Evolutionary conservation across 2,329 filamentous ascomycete species (phyloP), one percentile per base, ranked within the genome.

Genomic region (Pestalotiopsis fici): DNA sequence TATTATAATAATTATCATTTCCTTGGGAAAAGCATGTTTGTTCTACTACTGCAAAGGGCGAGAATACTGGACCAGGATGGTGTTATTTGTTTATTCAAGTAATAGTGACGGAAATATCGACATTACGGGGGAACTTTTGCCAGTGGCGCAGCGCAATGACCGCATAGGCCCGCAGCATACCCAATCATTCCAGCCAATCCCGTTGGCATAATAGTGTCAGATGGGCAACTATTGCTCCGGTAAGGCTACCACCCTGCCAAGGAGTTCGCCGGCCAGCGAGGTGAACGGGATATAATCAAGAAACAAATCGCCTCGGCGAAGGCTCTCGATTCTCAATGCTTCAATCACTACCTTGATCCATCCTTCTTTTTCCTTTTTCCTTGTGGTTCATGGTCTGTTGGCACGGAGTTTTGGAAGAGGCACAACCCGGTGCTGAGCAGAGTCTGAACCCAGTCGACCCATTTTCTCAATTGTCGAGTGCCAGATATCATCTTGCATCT

Each of bases 121-220:
- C 28, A 21, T 37, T 7, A 21, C 57, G 57, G 31, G 57, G 28
- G 57, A 21, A 60, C 25, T 37, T 60, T 60, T 39, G 27, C 11
- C 25, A 18, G 28, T 37, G 28, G 57, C 57, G 57, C 57, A 37
- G 57, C 43, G 43, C 43, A 18, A 50, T 50, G 43, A 50, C 43
- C 43, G n/a, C 57, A 18, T 35, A 12, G 27, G 27, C 25, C 28
- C 57, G 57, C 57, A 60, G 28, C 6, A 31, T 18, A 31, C 57
- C 57, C 28, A 60, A 35, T 60, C 57, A 60, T 60, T 60, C 31
- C 12, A 31, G 31, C 57, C 57, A 60, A 60, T 60, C 57, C 57
- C 28, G 18, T 60, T 37, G 18, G 57, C 28, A 60, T 60, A n/a
- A n/a, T 11, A 60, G 57, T 35, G 57, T 60, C 57, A 60, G 57